Conservation (phyloP, 768 basidiomycete species). For the Boletus speciosus region DNA sequence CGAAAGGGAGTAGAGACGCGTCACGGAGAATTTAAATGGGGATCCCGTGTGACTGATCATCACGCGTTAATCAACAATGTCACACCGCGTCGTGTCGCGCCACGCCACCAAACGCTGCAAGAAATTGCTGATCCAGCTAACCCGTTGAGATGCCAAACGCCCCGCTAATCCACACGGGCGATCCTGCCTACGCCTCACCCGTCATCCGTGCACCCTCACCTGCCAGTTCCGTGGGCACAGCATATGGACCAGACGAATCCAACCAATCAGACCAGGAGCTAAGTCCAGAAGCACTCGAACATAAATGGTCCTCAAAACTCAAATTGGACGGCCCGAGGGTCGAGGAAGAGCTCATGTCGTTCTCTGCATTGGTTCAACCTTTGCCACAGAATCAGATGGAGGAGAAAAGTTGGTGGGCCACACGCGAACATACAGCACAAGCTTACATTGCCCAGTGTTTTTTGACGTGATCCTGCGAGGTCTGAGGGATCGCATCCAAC, state of each 20-base stretch:
- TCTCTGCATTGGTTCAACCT: slow-evolving; percentile 32
- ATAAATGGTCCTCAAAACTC: slow-evolving; percentile 34
- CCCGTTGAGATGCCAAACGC: slow-evolving; percentile 24
- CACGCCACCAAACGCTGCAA: not conserved
- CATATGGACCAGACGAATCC: slow-evolving; percentile 48
- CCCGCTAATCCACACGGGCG: slow-evolving; percentile 31
- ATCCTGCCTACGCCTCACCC: slow-evolving; percentile 43
- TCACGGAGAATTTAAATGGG: slow-evolving; percentile 29
- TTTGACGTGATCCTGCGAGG: slow-evolving; percentile 37
- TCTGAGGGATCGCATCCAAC: slow-evolving; percentile 35
- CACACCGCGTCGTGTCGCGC: slow-evolving; percentile 27
- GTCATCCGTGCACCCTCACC: slow-evolving; percentile 46
- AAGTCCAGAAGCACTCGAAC: slow-evolving; percentile 35
- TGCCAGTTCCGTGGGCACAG: slow-evolving; percentile 44
- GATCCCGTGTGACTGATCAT: slow-evolving; percentile 26
- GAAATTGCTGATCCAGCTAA: not conserved
- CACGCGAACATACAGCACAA: not conserved
- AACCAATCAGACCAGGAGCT: slow-evolving; percentile 38
- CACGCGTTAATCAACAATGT: slow-evolving; percentile 33
- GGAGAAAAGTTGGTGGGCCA: slow-evolving; percentile 37
- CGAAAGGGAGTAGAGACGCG: slow-evolving; percentile 25
- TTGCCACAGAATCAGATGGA: slow-evolving; percentile 32
- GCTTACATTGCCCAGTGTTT: slow-evolving; percentile 28
- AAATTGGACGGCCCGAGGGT: slow-evolving; percentile 35
- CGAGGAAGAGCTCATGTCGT: slow-evolving; percentile 36